Evolutionary conservation across 345 rosid species (phyloP), one percentile per base, ranked within the genome.

Genomic region (Citrus maxima): DNA sequence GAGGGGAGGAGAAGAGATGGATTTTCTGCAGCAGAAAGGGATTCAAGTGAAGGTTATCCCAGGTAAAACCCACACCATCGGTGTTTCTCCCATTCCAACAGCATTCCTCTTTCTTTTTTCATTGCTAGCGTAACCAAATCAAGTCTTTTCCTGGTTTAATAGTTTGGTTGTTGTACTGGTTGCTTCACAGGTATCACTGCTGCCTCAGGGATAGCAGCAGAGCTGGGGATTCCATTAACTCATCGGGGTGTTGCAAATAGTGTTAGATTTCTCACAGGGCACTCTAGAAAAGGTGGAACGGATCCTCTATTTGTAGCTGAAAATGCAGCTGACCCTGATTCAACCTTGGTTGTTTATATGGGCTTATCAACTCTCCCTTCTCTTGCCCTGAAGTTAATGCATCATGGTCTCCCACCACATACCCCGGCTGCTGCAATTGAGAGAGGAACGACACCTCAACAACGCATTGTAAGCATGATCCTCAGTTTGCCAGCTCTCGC

Each of bases 1-100:
- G 28, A 84, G 99, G 73, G 98, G 99, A 6, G 98, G 99, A 7
- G 99, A 96, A 86, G 99, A 96, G 86, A 94, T 96, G 97, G 99
- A 96, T 87, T 96, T 94, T 85, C 84, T 96, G 46, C 95, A 89
- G 70, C 95, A 89, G 82, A 92, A 93, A 84, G 98, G 97, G 80
- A 94, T 96, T 66, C 89, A 88, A 75, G 98, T 96, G 58, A 92
- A 94, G 83, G 97, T 96, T 82, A 88, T 94, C 58, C 98, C 98
- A 37, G 97, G 99, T 91, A 88, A 88, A 88, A 66, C 67, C 19
- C 9, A 16, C 14, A 12, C 14, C 16, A 22, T 63, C 24, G 8
- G 6, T 18, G 40, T 32, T 46, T 5, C 40, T 18, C 34, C 73
- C 24, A 49, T 28, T 70, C 24, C 51, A 34, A 70, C 6, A 6